A percentile compares a stretch with the other conserved stretches of the same genome.
Conservation (phyloP, 2,329 filamentous ascomycete genomes). For the Calonectria leucothoes region DNA sequence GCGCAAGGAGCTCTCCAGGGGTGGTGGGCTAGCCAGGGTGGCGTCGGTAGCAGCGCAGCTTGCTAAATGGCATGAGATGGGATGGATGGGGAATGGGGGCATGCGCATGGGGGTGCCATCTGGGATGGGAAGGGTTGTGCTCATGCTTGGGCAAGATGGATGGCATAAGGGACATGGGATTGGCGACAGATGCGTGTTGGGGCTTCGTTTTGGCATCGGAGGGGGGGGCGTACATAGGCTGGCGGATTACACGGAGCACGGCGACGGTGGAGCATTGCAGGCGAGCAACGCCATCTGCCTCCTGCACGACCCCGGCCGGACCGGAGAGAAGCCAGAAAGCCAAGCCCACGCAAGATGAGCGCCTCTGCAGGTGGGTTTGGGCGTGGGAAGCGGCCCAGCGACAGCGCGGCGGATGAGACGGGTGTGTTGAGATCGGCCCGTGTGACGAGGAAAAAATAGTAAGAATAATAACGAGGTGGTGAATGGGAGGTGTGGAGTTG, state of each 20-base stretch:
- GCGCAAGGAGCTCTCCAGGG: not conserved
- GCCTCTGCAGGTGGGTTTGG: not conserved
- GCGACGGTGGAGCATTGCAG: not conserved
- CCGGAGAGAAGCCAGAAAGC: constrained; percentile 11
- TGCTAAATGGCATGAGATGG: constrained; percentile 8
- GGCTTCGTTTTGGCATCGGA: not conserved
- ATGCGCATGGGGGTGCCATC: not conserved
- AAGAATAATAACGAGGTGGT: not conserved
- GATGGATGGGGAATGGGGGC: not conserved
- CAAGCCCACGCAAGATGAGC: not conserved
- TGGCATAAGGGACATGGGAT: not conserved
- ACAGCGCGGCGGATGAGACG: constrained; percentile 9
- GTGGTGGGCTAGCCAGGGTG: constrained; percentile 3
- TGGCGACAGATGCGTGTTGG: not conserved
- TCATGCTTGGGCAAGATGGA: constrained; percentile 3
- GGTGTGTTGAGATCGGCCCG: constrained; percentile 39
- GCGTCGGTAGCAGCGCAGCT: not conserved
- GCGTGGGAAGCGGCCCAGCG: not conserved
- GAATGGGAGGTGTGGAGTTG: constrained; percentile 22
- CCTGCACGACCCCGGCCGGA: constrained; percentile 10
- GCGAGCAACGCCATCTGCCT: not conserved
- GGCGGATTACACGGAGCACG: constrained; percentile 8
- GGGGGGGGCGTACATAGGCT: not conserved
- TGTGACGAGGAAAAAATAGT: constrained; percentile 22
- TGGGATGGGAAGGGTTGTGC: not conserved